Evolutionary conservation across 345 rosid genomes (phyloP), one percentile per base, ranked within the genome.

Genomic region (Kernera saxatilis): DNA sequence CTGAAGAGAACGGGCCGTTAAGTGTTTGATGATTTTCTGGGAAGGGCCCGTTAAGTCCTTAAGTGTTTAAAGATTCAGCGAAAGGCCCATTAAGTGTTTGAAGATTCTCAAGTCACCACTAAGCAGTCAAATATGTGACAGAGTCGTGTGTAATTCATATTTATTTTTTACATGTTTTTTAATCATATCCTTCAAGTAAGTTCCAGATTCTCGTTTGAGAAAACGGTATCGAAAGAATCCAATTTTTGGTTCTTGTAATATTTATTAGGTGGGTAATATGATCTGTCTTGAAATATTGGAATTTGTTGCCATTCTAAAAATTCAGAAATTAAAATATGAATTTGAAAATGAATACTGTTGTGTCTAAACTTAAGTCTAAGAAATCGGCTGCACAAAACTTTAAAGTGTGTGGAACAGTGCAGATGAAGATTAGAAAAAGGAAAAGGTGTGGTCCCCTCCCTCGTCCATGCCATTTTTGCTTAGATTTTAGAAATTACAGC

Each of bases 341-440:
- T 27, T 22, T 44, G 45, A 33, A 63, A 13, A 52, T 13, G 17
- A 26, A 3, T 41, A 19, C 23, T 25, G 61, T 32, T 29, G 39
- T 3, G 15, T n/a, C 22, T 4, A 19, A 59, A 36, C 32, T 67
- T 13, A 54, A 25, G 70, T 72, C 64, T 65, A 53, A 43, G 48
- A 22, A 43, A 72, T 72, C 70, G 63, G 64, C 64, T 62, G 69
- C 62, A 62, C 52, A 52, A 23, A 71, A 39, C 18, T 71, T 61
- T 11, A 52, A n/a, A n/a, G 39, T 51, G 29, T 62, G 19, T 50
- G 69, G 69, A 61, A 62, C 60, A 59, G 43, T 51, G 45, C 53
- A 71, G 41, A 40, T 52, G 2, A 61, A 62, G 8, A 21, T 30
- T 61, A 26, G 7, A 41, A 10, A 36, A 29, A 3, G 14, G 35